Percentiles rank a stretch among this genome's conserved stretches.
These are phyloP conservation scores for Polysphondylium violaceum DNA, from an alignment of 78 protist genomes.

Conservation along the genomic window DNA sequence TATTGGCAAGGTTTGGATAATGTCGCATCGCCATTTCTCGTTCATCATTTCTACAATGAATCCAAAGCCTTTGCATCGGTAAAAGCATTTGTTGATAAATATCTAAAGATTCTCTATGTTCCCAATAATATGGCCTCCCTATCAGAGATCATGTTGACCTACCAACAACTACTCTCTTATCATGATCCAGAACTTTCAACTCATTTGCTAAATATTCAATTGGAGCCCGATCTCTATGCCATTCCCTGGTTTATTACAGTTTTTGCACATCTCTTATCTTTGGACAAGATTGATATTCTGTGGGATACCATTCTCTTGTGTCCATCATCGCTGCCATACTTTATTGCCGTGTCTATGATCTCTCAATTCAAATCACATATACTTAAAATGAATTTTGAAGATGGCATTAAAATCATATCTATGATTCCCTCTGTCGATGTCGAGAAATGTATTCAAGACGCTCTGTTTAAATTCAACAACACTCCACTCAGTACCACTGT, in stretches of 20 bases:
- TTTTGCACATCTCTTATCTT: slow-evolving; percentile 70
- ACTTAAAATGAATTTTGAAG: slow-evolving; percentile 39
- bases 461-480: slow-evolving; percentile 40
- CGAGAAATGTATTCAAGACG: slow-evolving; percentile 44
- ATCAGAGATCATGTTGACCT: slow-evolving; percentile 47
- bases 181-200: slow-evolving; percentile 87
- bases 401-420: slow-evolving; percentile 73
- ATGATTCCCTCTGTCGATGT: slow-evolving; percentile 77
- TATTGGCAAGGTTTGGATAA: slow-evolving; percentile 85
- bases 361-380: slow-evolving; percentile 66
- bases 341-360: slow-evolving; percentile 82
- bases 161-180: slow-evolving; percentile 63
- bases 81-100: slow-evolving; percentile 74
- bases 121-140: slow-evolving; percentile 41
- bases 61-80: slow-evolving; percentile 83
- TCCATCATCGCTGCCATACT: slow-evolving; percentile 70
- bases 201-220: slow-evolving; percentile 75
- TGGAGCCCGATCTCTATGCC: slow-evolving; percentile 87
- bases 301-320: slow-evolving; percentile 89
- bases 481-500: slow-evolving; percentile 73
- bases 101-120: slow-evolving; percentile 70
- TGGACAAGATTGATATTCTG: slow-evolving; percentile 81
- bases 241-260: slow-evolving; percentile 91
- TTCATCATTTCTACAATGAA: slow-evolving; percentile 77
- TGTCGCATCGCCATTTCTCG: slow-evolving; percentile 77